Conservation (phyloP, 1,284 basidiomycete species). For the Cryptococcus jaspeensis region DNA sequence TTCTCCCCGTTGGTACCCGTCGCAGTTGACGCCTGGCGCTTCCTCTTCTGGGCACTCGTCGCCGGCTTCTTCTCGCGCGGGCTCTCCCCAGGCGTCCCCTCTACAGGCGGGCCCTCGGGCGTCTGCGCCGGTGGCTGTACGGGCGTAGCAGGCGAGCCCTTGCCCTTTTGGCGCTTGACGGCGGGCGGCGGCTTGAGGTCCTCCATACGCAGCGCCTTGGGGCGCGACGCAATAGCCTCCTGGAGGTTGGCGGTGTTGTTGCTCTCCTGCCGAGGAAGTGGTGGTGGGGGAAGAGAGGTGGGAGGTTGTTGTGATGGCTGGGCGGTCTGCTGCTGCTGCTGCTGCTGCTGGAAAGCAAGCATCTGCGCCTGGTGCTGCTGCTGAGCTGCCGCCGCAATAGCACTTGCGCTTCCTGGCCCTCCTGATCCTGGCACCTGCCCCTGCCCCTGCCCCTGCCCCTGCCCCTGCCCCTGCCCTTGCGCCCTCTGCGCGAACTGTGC, state of each 20-base stretch:
- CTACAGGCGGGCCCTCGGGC: slow-evolving; percentile 19
- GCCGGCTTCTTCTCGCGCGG: slow-evolving; percentile 5
- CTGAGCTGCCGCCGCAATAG: background rate
- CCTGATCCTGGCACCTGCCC: too few relatives aligned
- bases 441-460: too few relatives aligned
- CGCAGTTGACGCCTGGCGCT: slow-evolving; percentile 19
- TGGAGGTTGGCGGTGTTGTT: slow-evolving; percentile 13
- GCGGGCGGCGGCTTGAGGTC: slow-evolving; percentile 44
- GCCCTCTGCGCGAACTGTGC: too few relatives aligned
- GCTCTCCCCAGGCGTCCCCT: slow-evolving; percentile 11
- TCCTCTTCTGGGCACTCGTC: slow-evolving; percentile 14
- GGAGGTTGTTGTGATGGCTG: background rate
- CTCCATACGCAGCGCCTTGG: slow-evolving; percentile 40
- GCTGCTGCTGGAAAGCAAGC: background rate
- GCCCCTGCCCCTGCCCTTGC: too few relatives aligned
- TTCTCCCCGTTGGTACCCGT: slow-evolving; percentile 5
- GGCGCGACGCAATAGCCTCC: slow-evolving; percentile 26
- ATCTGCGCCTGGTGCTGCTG: background rate
- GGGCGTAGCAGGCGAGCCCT: slow-evolving; percentile 20
- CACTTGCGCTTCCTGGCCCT: background rate
- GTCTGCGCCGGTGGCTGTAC: slow-evolving; percentile 14
- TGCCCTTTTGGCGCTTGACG: slow-evolving; percentile 30
- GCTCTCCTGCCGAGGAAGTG: background rate
- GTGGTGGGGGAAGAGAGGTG: slow-evolving; percentile 1
- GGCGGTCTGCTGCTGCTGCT: slow-evolving; percentile 1